Conservation (phyloP, 2,329 filamentous ascomycete genomes). For the Claviceps africana region DNA sequence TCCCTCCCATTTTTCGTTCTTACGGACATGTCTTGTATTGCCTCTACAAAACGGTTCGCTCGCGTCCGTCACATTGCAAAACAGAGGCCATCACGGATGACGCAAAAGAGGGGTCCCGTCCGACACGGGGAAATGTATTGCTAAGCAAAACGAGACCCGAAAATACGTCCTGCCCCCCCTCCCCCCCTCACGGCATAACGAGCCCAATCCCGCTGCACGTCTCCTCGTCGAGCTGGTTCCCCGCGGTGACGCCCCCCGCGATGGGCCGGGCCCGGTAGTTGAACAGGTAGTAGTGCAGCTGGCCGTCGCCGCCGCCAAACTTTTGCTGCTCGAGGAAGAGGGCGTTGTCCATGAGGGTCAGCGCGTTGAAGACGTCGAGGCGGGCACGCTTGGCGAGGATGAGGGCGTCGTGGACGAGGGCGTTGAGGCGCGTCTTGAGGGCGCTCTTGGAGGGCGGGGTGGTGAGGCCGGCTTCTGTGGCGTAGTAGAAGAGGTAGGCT, state of each 20-base stretch:
- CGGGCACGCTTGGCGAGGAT: slow-evolving; percentile 70
- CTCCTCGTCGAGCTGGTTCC: slow-evolving; percentile 63
- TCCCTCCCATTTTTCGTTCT: too few species aligned
- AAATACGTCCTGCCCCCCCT: neutral
- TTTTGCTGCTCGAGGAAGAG: slow-evolving; percentile 89
- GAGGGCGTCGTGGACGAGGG: slow-evolving; percentile 69
- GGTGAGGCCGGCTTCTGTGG: slow-evolving; percentile 61
- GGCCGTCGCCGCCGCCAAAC: slow-evolving; percentile 87
- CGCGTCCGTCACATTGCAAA: too few species aligned
- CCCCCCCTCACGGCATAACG: slow-evolving; percentile 48
- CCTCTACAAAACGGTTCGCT: too few species aligned
- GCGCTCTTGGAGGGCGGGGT: slow-evolving; percentile 38
- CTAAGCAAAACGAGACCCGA: too few species aligned
- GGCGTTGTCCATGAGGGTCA: slow-evolving; percentile 86
- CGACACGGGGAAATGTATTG: too few species aligned
- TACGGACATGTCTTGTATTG: too few species aligned
- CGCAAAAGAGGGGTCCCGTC: too few species aligned
- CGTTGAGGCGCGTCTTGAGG: slow-evolving; percentile 68
- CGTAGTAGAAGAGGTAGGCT: slow-evolving; percentile 97
- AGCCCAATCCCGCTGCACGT: slow-evolving; percentile 77
- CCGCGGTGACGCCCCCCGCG: slow-evolving; percentile 66
- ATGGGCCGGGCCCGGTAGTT: slow-evolving; percentile 89
- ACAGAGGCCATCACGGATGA: too few species aligned
- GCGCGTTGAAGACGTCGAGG: slow-evolving; percentile 94
- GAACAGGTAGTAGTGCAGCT: slow-evolving; percentile 93